These are phyloP conservation scores for Dittrichia graveolens DNA, from an alignment of 129 eudicot genomes.

Conservation along the genomic window DNA sequence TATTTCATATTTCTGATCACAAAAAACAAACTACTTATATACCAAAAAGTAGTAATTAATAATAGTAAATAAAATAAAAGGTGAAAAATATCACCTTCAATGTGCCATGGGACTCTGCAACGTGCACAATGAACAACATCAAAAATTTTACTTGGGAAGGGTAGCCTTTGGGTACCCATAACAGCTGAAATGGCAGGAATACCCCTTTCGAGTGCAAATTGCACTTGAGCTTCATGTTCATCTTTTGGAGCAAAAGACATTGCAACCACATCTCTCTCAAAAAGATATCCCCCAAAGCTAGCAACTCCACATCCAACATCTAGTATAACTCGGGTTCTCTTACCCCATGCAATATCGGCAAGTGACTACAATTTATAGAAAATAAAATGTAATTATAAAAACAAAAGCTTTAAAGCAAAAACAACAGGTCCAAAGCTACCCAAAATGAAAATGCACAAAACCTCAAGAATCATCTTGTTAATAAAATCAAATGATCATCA, in stretches of 20 bases:
- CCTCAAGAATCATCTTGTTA: not conserved
- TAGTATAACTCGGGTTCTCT: constrained; percentile 53
- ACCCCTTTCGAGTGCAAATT: constrained; percentile 74
- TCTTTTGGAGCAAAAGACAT: constrained; percentile 77
- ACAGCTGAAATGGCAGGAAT: constrained; percentile 78
- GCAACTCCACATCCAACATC: constrained; percentile 86
- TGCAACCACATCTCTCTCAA: constrained; percentile 65
- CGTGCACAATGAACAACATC: constrained; percentile 72
- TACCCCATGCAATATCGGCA: constrained; percentile 73
- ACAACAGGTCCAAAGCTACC: not conserved
- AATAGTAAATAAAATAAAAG: not conserved
- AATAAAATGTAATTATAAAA: not conserved
- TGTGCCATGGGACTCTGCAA: constrained; percentile 80
- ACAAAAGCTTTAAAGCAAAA: not conserved
- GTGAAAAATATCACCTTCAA: constrained; percentile 48
- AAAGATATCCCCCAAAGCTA: constrained; percentile 69
- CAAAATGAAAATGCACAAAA: not conserved
- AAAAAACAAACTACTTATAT: too few species aligned
- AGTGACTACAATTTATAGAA: constrained; percentile 41
- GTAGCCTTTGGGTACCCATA: constrained; percentile 67
- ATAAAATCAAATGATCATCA: not conserved
- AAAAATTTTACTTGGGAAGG: constrained; percentile 60
- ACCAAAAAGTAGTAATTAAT: not conserved
- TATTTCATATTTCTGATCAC: constrained; percentile 4
- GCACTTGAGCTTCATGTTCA: constrained; percentile 80